These are phyloP conservation scores for Aspergillus candidus DNA, from an alignment of 2,329 filamentous ascomycete species.

Conservation along the genomic window DNA sequence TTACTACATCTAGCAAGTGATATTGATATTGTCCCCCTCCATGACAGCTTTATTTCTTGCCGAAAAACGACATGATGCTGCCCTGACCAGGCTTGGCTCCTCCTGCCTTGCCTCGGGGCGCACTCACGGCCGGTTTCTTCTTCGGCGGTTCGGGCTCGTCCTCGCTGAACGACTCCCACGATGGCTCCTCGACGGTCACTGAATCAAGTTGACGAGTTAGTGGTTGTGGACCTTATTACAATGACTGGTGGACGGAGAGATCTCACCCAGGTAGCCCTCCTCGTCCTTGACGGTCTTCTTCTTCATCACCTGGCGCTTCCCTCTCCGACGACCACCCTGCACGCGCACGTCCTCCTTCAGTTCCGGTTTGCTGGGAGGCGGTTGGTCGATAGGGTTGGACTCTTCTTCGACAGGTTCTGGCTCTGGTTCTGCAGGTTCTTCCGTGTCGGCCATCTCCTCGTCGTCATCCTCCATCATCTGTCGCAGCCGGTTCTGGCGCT, in stretches of 20 bases:
- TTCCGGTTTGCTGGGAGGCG: slow-evolving; percentile 41
- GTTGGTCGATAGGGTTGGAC: slow-evolving; percentile 31
- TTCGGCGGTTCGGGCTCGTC: slow-evolving; percentile 60
- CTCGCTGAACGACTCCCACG: slow-evolving; percentile 91
- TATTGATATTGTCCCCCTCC: background rate
- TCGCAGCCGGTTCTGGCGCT: slow-evolving; percentile 59
- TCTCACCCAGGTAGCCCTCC: slow-evolving; percentile 78
- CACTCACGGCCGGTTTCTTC: slow-evolving; percentile 40
- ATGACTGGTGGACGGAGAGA: background rate
- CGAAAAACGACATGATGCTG: slow-evolving; percentile 88
- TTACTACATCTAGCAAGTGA: too few relatives aligned
- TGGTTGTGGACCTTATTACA: background rate
- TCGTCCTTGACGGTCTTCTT: slow-evolving; percentile 84
- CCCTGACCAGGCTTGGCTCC: slow-evolving; percentile 53
- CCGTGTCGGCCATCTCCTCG: slow-evolving; percentile 55
- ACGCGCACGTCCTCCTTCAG: slow-evolving; percentile 49
- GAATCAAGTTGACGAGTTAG: slow-evolving; percentile 12
- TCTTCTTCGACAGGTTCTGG: slow-evolving; percentile 24
- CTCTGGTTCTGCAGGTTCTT: slow-evolving; percentile 25
- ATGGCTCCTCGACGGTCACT: slow-evolving; percentile 81
- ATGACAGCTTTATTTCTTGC: slow-evolving; percentile 57
- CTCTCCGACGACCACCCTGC: slow-evolving; percentile 63
- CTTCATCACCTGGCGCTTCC: slow-evolving; percentile 73
- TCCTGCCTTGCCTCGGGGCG: slow-evolving; percentile 48
- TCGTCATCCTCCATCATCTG: slow-evolving; percentile 71